Base-by-base conservation (phyloP, 2,329 filamentous ascomycete species). In the Basipetospora chlamydospora region DNA sequence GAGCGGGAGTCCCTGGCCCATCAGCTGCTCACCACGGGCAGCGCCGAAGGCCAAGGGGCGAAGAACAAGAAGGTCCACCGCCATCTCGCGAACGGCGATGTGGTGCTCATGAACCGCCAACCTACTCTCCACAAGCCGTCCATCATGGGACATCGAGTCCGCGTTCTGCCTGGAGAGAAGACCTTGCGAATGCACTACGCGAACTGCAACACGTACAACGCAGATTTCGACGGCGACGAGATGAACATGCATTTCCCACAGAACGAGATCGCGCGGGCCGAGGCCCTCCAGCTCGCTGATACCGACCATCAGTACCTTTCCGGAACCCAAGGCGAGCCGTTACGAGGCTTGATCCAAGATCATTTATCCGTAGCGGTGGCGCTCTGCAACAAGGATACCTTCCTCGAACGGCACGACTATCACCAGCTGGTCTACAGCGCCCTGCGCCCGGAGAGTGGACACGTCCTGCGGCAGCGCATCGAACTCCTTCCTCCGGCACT, bases 171-270 rank as follows among this genome's bases (percentile, higher is more conserved):
- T 1, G 87, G 86, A 25, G 92, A 98, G 57, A 93, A 93, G 61
- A 96, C 90, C 0, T 87, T 98, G 54, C 86, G 90, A 46, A 96
- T 98, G 88, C 90, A 98, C 63, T 98, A 98, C 60, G 88, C 90
- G 49, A 98, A 98, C 56, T 96, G 90, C 57, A 98, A 98, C 52
- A 95, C 90, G 1, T 98, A 98, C 67, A 98, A 98, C 49, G 90
- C 90, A 22, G 90, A 98, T 67, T 98, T 98, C 52, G 92, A 98
- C 51, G 90, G 90, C 56, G 90, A 98, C 54, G 90, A 98, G 58
- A 98, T 98, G 90, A 98, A 98, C 57, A 92, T 98, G 87, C 90
- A 98, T 59, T 96, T 98, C 51, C 90, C 90, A 2, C 90, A 98
- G 49, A 96, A 94, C 47, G 92, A 96, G 54, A 68, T 96, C 44